Evolutionary conservation across 2,329 filamentous ascomycete species (phyloP).

Genomic region (Fonsecaea pedrosoi): DNA sequence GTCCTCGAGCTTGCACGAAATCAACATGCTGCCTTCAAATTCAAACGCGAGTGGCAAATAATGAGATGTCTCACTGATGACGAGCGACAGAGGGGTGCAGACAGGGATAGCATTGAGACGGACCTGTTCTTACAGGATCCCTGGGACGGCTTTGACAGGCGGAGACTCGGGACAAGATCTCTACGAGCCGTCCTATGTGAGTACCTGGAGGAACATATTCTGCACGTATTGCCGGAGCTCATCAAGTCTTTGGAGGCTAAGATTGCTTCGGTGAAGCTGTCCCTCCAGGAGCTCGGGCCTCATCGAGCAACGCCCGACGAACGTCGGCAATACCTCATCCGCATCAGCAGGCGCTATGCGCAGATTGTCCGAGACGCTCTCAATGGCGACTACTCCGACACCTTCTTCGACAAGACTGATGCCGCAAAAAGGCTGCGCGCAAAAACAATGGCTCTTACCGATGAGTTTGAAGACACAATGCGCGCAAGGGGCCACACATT

Average conservation of each 20-base stretch:
- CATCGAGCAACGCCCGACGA: constrained; percentile 38
- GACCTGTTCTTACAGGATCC: constrained; percentile 35
- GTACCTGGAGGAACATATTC: constrained; percentile 45
- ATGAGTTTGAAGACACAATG: constrained; percentile 40
- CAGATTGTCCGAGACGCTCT: constrained; percentile 30
- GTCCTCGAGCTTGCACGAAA: constrained; percentile 45
- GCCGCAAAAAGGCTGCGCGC: constrained; percentile 37
- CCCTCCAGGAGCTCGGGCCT: constrained; percentile 39
- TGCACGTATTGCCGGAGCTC: constrained; percentile 33
- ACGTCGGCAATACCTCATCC: constrained; percentile 36
- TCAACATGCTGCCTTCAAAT: constrained; percentile 37
- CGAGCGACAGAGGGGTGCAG: constrained; percentile 34
- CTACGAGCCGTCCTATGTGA: constrained; percentile 43
- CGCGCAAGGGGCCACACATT: constrained; percentile 38
- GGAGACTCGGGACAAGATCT: constrained; percentile 43
- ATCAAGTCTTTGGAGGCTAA: constrained; percentile 31
- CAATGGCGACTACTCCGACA: constrained; percentile 39
- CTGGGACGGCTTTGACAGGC: constrained; percentile 31
- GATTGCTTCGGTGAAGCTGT: constrained; percentile 28
- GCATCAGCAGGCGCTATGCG: constrained; percentile 37
- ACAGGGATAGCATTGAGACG: constrained; percentile 25
- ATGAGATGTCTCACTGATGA: constrained; percentile 46
- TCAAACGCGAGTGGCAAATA: constrained; percentile 49
- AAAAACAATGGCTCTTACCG: constrained; percentile 37
- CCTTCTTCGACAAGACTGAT: constrained; percentile 35